Conservation (phyloP, 2,329 filamentous ascomycete genomes). For the Arthroderma sp. region DNA sequence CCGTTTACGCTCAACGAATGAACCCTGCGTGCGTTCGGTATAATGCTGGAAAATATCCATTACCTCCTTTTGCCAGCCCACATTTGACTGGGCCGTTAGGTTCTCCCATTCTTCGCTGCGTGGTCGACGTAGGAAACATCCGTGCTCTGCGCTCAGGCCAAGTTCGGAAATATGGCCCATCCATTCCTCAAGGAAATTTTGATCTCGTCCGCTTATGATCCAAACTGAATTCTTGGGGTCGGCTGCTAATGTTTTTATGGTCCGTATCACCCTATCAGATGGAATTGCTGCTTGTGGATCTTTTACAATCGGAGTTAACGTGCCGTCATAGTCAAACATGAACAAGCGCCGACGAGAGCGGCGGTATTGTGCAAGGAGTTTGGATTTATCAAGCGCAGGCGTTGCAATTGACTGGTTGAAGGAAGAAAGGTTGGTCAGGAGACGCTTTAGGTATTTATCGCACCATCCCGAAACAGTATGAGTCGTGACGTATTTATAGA, state of each 20-base stretch:
- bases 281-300: constrained; percentile 83
- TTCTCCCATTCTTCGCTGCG: constrained; percentile 72
- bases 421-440: constrained; percentile 67
- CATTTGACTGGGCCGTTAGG: constrained; percentile 70
- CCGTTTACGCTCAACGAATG: constrained; percentile 87
- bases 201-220: constrained; percentile 94
- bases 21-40: constrained; percentile 74
- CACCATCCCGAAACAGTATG: constrained; percentile 85
- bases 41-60: constrained; percentile 75
- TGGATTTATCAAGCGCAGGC: constrained; percentile 63
- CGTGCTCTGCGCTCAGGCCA: constrained; percentile 93
- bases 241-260: constrained; percentile 62
- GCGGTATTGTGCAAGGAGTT: constrained; percentile 61
- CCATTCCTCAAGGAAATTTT: constrained; percentile 78
- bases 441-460: constrained; percentile 60
- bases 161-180: constrained; percentile 81
- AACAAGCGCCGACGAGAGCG: constrained; percentile 68
- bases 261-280: constrained; percentile 67
- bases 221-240: constrained; percentile 83
- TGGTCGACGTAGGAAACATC: constrained; percentile 83
- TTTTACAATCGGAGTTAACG: constrained; percentile 84
- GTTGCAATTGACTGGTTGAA: constrained; percentile 64
- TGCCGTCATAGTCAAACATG: constrained; percentile 99
- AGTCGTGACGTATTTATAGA: constrained; percentile 72
- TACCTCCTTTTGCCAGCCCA: constrained; percentile 84